Percentiles rank a stretch among this genome's conserved stretches.
Conservation (phyloP, 768 basidiomycete species). For the Strobilomyces echinocephalus region DNA sequence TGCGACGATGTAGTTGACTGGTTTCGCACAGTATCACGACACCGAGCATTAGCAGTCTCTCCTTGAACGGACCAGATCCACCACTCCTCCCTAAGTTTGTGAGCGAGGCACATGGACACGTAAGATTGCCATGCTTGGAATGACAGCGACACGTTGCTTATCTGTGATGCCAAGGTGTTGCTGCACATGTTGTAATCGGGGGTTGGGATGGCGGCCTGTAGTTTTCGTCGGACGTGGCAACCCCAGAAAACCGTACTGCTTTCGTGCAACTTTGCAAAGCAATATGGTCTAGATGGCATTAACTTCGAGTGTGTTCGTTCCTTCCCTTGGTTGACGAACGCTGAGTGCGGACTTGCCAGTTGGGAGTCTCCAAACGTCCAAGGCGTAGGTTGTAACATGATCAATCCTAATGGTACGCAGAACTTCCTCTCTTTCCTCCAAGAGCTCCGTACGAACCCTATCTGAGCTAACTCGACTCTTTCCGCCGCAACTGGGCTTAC, state of each 20-base stretch:
- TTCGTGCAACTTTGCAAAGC: conserved; percentile 36
- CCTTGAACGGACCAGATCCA: neutral
- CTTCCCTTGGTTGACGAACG: neutral
- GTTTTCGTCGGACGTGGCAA: conserved; percentile 61
- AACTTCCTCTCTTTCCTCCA: conserved; percentile 79
- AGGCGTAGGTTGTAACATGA: conserved; percentile 64
- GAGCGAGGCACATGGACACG: too few species aligned
- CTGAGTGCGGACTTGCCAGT: conserved; percentile 36
- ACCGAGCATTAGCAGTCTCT: neutral
- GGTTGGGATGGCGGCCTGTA: conserved; percentile 67
- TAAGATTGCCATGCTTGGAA: neutral
- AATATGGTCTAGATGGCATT: conserved; percentile 55
- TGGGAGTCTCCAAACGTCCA: too few species aligned
- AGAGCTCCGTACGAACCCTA: conserved; percentile 53
- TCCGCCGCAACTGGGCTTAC: conserved; percentile 63
- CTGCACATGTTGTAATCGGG: too few species aligned
- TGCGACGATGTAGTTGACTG: neutral
- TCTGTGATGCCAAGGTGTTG: conserved; percentile 43
- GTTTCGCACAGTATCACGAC: neutral
- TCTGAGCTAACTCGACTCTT: conserved; percentile 53
- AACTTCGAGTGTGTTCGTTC: conserved; percentile 26
- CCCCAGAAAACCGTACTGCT: too few species aligned
- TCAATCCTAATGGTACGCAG: conserved; percentile 53
- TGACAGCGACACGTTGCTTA: neutral
- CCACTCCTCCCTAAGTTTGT: neutral